Base-by-base conservation (phyloP, 768 basidiomycete species). In the Heimioporus sp. region DNA sequence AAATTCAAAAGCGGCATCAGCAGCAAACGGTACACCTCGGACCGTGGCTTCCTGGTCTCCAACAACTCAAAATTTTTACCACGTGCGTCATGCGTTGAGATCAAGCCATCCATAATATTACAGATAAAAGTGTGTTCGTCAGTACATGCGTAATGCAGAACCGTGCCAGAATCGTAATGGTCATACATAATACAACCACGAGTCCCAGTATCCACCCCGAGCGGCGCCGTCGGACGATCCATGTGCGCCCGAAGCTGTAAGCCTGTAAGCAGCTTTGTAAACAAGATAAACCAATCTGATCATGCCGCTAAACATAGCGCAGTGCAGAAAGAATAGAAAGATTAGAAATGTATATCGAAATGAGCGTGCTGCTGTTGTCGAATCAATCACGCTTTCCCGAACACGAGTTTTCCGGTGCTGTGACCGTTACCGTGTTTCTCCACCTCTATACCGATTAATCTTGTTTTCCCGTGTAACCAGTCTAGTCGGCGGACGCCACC, bases 401-500 rank as follows among this genome's bases (percentile, higher is more conserved):
- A 83, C 50, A 82, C 69, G 36, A 81, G 73, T 57, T 73, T 80
- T 44, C 80, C 80, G 3, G 71, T 70, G 43, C 72, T 62, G 37
- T 65, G 64, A n/a, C 65, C 66, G 28, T 69, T 64, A 9, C 65
- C 60, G 43, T 71, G 68, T 54, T 76, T 81, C 60, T 78, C 76
- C 52, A 83, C 74, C 60, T 85, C 83, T 54, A 87, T 74, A 21
- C 86, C 86, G 31, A 82, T 72, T 35, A 87, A 63, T 42, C 73
- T 69, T 31, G 80, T 83, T 61, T 82, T 85, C 31, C 78, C 75
- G 17, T 80, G 80, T 41, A 87, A 71, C 77, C 81, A 86, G 68
- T 87, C 86, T 13, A 87, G 65, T 45, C 86, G 71, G 42, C 83
- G 76, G 28, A 88, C 81, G n/a, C 86, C 86, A 17, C 76, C 75